Conservation (phyloP, 2,329 filamentous ascomycete genomes). For the Seiridium cupressi region DNA sequence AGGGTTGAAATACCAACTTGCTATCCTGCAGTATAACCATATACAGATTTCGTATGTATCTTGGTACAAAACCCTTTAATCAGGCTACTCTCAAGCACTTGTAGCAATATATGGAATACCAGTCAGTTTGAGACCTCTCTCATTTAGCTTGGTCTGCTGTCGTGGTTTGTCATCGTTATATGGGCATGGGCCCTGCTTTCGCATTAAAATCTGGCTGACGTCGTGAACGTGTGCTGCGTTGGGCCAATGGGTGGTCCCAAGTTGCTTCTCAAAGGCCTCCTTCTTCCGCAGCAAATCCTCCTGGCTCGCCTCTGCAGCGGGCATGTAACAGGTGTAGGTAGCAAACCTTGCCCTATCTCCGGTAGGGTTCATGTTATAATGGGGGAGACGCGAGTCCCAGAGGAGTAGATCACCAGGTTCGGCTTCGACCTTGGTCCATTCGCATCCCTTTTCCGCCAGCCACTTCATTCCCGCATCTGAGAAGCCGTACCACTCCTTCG, state of each 20-base stretch:
- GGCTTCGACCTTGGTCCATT: slow-evolving; percentile 36
- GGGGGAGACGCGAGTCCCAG: slow-evolving; percentile 33
- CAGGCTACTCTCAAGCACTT: background rate
- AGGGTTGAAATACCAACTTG: background rate
- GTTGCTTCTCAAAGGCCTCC: slow-evolving; percentile 33
- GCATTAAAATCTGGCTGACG: slow-evolving; percentile 13
- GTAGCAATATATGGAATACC: slow-evolving; percentile 42
- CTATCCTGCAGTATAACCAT: background rate
- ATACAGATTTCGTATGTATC: background rate
- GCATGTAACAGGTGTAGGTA: slow-evolving; percentile 40
- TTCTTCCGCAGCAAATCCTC: slow-evolving; percentile 40
- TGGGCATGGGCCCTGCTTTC: slow-evolving; percentile 19
- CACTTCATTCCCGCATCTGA: slow-evolving; percentile 33
- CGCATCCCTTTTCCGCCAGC: slow-evolving; percentile 28
- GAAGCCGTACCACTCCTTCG: slow-evolving; percentile 33
- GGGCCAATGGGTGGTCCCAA: slow-evolving; percentile 43
- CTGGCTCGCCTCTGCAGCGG: slow-evolving; percentile 34
- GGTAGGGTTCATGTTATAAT: slow-evolving; percentile 37
- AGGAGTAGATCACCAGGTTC: slow-evolving; percentile 42
- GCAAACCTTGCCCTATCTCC: slow-evolving; percentile 27
- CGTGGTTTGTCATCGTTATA: slow-evolving; percentile 29
- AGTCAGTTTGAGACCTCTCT: slow-evolving; percentile 42
- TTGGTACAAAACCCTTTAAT: background rate
- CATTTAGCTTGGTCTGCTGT: slow-evolving; percentile 36
- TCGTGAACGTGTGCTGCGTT: slow-evolving; percentile 24